phyloP scores from a whole-genome alignment of 1,139 yeast genomes.

The Saccharomyces pastorianus region DNA sequence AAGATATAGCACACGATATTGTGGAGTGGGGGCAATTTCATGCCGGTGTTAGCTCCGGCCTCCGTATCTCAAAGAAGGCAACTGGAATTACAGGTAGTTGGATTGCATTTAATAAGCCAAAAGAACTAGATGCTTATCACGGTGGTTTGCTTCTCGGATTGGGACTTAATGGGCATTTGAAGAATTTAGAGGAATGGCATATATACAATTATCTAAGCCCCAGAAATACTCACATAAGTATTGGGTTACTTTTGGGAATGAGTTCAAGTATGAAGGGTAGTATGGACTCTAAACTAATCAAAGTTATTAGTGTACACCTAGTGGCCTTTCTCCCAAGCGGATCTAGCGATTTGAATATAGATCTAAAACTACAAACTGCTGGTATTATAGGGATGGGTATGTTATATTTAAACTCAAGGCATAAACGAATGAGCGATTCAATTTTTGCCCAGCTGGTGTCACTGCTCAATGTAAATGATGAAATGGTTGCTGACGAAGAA shows the following conservation, averaged over 20 bases:
- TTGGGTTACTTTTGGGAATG: constrained; percentile 85
- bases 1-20: constrained; percentile 42
- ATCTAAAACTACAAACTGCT: constrained; percentile 79
- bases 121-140: constrained; percentile 62
- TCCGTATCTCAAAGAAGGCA: constrained; percentile 62
- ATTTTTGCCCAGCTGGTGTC: constrained; percentile 60
- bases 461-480: constrained; percentile 49
- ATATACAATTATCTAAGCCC: constrained; percentile 90
- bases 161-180: constrained; percentile 86
- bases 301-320: constrained; percentile 87
- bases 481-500: constrained; percentile 54
- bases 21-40: constrained; percentile 86
- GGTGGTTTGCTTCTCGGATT: constrained; percentile 92
- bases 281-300: constrained; percentile 80
- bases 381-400: constrained; percentile 88
- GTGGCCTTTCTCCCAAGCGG: constrained; percentile 88
- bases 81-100: constrained; percentile 81
- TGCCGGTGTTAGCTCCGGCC: constrained; percentile 84
- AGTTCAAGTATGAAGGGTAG: constrained; percentile 81
- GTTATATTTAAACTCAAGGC: constrained; percentile 68
- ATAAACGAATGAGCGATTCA: constrained; percentile 80
- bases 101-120: constrained; percentile 83
- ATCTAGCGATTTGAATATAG: constrained; percentile 81
- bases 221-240: constrained; percentile 75
- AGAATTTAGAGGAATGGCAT: constrained; percentile 88